These are phyloP conservation scores for Umbellularia californica DNA, from an alignment of 164 flowering plant genomes.

Conservation along the genomic window DNA sequence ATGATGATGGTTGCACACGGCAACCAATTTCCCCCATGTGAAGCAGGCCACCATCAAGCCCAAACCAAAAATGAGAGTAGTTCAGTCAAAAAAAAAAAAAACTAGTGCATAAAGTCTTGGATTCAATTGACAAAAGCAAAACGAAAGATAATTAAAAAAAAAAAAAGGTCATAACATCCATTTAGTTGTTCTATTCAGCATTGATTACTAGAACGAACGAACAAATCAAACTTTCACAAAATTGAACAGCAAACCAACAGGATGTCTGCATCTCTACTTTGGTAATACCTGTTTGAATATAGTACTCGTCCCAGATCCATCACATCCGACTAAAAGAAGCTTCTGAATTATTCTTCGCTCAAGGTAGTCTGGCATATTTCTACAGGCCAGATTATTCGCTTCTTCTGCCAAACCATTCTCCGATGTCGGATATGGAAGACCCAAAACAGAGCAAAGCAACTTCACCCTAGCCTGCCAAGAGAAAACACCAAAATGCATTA, in stretches of 20 bases:
- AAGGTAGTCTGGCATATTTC: constrained; percentile 47
- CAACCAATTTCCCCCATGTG: background rate
- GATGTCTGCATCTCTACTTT: background rate
- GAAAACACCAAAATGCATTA: constrained; percentile 3
- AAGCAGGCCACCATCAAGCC: background rate
- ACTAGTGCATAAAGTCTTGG: no score
- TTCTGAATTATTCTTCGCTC: constrained; percentile 63
- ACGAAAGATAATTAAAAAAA: no score
- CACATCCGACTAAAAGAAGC: constrained; percentile 73
- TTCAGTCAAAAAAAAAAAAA: background rate
- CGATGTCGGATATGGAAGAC: constrained; percentile 79
- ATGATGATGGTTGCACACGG: background rate
- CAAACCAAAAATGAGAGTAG: background rate
- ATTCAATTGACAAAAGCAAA: no score
- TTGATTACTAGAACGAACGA: no score
- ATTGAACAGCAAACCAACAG: background rate
- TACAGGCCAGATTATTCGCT: constrained; percentile 24
- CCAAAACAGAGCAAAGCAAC: constrained; percentile 73
- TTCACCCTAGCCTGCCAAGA: constrained; percentile 65
- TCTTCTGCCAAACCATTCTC: constrained; percentile 42
- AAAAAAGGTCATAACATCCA: no score
- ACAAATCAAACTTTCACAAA: background rate
- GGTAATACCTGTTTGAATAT: constrained; percentile 81
- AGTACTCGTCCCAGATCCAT: constrained; percentile 89
- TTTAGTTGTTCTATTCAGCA: no score